A percentile compares a stretch with the other conserved stretches of the same genome.
Evolutionary conservation across 2,329 filamentous ascomycete species (phyloP).

Genomic region (Aureobasidium sp.): DNA sequence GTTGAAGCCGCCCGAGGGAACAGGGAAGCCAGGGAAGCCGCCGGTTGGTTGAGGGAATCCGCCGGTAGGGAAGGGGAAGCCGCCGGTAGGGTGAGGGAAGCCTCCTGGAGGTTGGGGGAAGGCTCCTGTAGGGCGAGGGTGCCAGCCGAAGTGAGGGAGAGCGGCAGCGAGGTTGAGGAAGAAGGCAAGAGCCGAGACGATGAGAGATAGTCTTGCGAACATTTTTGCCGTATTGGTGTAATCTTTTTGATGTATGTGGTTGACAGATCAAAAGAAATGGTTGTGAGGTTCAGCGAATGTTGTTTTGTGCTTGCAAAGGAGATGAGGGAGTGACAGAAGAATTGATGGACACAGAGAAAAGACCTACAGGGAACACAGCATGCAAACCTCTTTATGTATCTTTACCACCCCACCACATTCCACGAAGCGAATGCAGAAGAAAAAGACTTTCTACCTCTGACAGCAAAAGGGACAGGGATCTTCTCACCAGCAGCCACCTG

Average conservation of each 20-base stretch:
- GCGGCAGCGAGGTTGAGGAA: slow-evolving; percentile 6
- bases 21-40: slow-evolving; percentile 10
- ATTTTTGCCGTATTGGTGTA: slow-evolving; percentile 9
- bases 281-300: background rate
- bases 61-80: slow-evolving; percentile 6
- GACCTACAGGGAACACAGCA: slow-evolving; percentile 5
- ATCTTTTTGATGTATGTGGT: background rate
- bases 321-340: slow-evolving; percentile 1
- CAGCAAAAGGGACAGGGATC: slow-evolving; percentile 2
- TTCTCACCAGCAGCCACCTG: background rate
- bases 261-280: background rate
- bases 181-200: slow-evolving; percentile 11
- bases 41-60: slow-evolving; percentile 6
- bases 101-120: background rate
- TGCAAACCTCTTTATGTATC: slow-evolving; percentile 6
- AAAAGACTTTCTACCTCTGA: slow-evolving; percentile 8
- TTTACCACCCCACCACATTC: background rate
- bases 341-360: background rate
- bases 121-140: slow-evolving; percentile 4
- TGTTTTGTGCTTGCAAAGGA: background rate
- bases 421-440: background rate
- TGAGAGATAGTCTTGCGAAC: slow-evolving; percentile 8
- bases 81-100: slow-evolving; percentile 11
- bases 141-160: slow-evolving; percentile 3
- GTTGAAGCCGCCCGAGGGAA: slow-evolving; percentile 1